Percentiles rank a stretch among this genome's conserved stretches.
Conservation (phyloP, 1,284 basidiomycete species). For the Fistulinella staudtii region DNA sequence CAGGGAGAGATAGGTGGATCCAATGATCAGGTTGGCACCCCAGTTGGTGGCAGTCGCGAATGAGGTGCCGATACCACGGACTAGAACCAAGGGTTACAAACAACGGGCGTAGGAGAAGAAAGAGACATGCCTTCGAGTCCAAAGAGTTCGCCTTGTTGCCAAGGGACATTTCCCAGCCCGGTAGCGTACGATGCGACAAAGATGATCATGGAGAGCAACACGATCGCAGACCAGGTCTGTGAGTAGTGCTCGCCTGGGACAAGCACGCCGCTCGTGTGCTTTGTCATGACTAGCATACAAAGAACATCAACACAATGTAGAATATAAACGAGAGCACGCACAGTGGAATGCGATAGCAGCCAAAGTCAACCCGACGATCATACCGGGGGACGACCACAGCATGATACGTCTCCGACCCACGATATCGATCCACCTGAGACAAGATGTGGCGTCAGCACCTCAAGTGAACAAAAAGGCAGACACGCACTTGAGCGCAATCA, state of each 20-base stretch:
- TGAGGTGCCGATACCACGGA: slow-evolving; percentile 78
- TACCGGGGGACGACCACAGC: slow-evolving; percentile 72
- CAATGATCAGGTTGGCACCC: slow-evolving; percentile 76
- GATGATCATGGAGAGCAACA: slow-evolving; percentile 76
- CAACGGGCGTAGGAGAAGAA: neutral
- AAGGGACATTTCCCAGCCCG: slow-evolving; percentile 75
- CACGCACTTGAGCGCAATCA: slow-evolving; percentile 62
- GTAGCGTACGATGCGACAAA: slow-evolving; percentile 83
- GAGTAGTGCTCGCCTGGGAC: slow-evolving; percentile 64
- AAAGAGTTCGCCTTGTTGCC: slow-evolving; percentile 87
- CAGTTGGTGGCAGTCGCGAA: slow-evolving; percentile 81
- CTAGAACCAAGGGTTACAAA: slow-evolving; percentile 30
- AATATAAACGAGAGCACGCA: slow-evolving; percentile 34
- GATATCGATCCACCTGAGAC: slow-evolving; percentile 62
- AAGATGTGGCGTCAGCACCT: neutral
- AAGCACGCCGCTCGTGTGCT: slow-evolving; percentile 61
- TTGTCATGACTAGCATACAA: slow-evolving; percentile 53
- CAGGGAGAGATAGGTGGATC: slow-evolving; percentile 74
- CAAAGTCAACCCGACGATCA: slow-evolving; percentile 68
- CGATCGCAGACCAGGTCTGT: slow-evolving; percentile 59
- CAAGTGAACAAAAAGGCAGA: neutral
- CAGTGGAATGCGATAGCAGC: slow-evolving; percentile 76
- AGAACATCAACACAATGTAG: neutral
- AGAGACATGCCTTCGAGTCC: slow-evolving; percentile 53
- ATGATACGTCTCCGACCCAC: slow-evolving; percentile 76